Evolutionary conservation across 495 filamentous ascomycete species (phyloP).

Genomic region (Penicillium cosmopolitanum): DNA sequence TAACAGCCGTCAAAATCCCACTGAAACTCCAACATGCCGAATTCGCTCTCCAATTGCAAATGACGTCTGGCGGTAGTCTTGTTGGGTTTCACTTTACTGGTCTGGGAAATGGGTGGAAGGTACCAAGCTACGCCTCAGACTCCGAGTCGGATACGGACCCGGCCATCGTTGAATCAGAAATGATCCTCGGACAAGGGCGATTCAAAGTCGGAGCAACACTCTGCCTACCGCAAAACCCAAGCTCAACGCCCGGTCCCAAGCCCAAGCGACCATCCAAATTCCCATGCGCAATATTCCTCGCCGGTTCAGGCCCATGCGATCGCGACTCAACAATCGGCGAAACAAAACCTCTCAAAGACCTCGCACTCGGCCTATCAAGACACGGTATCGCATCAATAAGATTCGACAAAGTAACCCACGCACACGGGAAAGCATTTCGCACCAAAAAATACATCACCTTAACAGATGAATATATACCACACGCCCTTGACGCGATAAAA

Average conservation of each 20-base stretch:
- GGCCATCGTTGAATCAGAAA: neutral
- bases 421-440: slow-evolving; percentile 7
- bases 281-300: slow-evolving; percentile 5
- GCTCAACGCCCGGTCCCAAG: neutral
- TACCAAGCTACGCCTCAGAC: slow-evolving; percentile 1
- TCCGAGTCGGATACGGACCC: too few relatives aligned
- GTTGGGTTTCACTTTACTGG: slow-evolving; percentile 4
- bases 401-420: slow-evolving; percentile 18
- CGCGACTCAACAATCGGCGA: slow-evolving; percentile 8
- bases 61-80: slow-evolving; percentile 2
- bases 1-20: slow-evolving; percentile 4
- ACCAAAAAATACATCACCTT: slow-evolving; percentile 6
- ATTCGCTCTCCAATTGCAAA: neutral
- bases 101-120: slow-evolving; percentile 1
- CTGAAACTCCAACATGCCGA: neutral
- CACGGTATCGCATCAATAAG: slow-evolving; percentile 10
- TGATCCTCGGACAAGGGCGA: neutral
- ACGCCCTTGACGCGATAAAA: slow-evolving; percentile 14
- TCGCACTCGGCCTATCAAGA: slow-evolving; percentile 4
- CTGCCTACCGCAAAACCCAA: neutral
- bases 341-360: slow-evolving; percentile 12
- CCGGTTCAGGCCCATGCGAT: slow-evolving; percentile 8
- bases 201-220: slow-evolving; percentile 1
- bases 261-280: neutral
- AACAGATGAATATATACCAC: slow-evolving; percentile 16